Base-by-base conservation (phyloP, 202 grass and related monocot genomes). In the Dendrocalamus latiflorus region DNA sequence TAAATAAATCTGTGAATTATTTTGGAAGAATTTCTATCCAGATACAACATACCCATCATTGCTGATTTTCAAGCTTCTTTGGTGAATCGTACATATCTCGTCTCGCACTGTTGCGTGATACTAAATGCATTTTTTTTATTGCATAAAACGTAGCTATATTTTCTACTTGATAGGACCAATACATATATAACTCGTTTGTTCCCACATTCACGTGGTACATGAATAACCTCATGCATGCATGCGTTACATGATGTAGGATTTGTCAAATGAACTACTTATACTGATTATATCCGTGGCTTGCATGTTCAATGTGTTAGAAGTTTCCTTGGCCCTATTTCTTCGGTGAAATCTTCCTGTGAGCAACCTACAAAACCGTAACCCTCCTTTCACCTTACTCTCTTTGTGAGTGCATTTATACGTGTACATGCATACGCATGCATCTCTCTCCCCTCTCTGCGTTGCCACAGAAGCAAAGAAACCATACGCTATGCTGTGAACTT, bases 321-420 rank as follows among this genome's bases (percentile, higher is more conserved):
- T 83, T 86, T 86, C 72, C 68, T 61, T 6, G 56, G 18, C 66
- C 47, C 75, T 63, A 20, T 68, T 60, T 70, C 38, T 82, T 62
- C 34, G 64, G 85, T 70, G 72, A 82, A 89, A 74, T 89, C 86
- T 92, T 92, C 76, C 82, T 81, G 91, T 91, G 91, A 93, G 65
- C 81, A 81, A 93, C 91, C 94, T 89, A 93, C 59, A 88, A 93
- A 85, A 65, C 76, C n/a, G 59, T 81, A 83, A 90, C 88, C 85
- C 65, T 86, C 79, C 82, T 85, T 80, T 65, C 86, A 93, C 91
- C 91, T 86, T 85, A 86, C 94, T 33, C 28, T 97, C 93, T 97
- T 97, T 97, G 63, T 16, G 50, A 28, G 36, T 43, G 41, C 53
- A 87, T 75, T 38, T 74, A 64, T 84, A 64, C 74, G 8, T 14